phyloP scores from a whole-genome alignment of 371 early-diverging fungal species.

The Furculomyces boomerangus region DNA sequence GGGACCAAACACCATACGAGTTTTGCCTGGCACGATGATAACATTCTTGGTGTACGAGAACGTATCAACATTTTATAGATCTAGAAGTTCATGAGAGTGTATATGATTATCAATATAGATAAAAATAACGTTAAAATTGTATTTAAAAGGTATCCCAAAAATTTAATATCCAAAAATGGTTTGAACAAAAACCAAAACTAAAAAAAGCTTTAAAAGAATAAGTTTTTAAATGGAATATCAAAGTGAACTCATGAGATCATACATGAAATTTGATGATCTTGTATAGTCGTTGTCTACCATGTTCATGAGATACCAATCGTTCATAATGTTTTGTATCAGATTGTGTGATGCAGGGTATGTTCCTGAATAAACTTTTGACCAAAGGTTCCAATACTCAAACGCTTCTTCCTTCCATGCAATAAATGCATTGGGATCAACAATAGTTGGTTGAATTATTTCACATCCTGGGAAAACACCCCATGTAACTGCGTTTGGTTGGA shows the following conservation, averaged over 20 bases:
- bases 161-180: too few species aligned
- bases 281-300: conserved; percentile 91
- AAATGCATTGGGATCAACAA: conserved; percentile 81
- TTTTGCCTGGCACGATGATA: conserved; percentile 86
- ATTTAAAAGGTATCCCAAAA: too few species aligned
- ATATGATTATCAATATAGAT: too few species aligned
- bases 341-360: conserved; percentile 31
- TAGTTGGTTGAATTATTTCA: conserved; percentile 91
- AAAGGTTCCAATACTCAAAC: conserved; percentile 82
- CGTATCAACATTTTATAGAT: conserved; percentile 10
- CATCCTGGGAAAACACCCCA: conserved; percentile 98
- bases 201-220: too few species aligned
- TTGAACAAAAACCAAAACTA: too few species aligned
- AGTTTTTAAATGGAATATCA: too few species aligned
- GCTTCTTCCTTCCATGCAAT: conserved; percentile 98
- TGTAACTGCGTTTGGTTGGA: conserved; percentile 87
- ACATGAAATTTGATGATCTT: conserved; percentile 39
- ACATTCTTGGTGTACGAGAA: conserved; percentile 93
- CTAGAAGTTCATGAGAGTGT: too few species aligned
- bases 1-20: conserved; percentile 69
- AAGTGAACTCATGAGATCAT: neutral
- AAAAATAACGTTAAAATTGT: too few species aligned
- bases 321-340: conserved; percentile 44
- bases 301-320: conserved; percentile 81
- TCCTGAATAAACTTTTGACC: conserved; percentile 55